phyloP scores from a whole-genome alignment of 2,329 filamentous ascomycete species.

The Raffaelea ambrosiae region DNA sequence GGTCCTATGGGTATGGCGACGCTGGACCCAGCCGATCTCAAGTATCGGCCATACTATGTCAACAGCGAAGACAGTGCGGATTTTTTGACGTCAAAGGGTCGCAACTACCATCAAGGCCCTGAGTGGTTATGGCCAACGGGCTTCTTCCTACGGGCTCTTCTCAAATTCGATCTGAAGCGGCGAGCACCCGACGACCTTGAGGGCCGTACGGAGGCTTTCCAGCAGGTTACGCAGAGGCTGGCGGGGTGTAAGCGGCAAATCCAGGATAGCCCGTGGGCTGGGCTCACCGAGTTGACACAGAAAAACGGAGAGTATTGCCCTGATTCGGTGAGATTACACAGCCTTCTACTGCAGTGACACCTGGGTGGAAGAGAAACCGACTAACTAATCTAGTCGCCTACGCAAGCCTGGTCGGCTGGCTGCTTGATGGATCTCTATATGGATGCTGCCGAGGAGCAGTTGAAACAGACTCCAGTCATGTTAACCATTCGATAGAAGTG shows the following conservation, averaged over 20 bases:
- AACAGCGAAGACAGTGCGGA: slow-evolving; percentile 90
- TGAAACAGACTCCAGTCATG: slow-evolving; percentile 8
- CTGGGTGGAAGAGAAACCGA: slow-evolving; percentile 7
- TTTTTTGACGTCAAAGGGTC: slow-evolving; percentile 85
- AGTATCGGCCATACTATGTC: slow-evolving; percentile 91
- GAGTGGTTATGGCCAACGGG: slow-evolving; percentile 98
- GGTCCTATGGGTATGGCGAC: slow-evolving; percentile 94
- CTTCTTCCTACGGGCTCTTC: slow-evolving; percentile 84
- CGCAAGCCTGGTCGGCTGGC: slow-evolving; percentile 91
- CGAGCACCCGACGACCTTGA: slow-evolving; percentile 47
- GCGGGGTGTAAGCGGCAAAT: slow-evolving; percentile 81
- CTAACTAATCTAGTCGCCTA: slow-evolving; percentile 58
- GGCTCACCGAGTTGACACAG: slow-evolving; percentile 86
- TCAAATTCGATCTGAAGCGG: slow-evolving; percentile 80
- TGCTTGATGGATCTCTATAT: slow-evolving; percentile 95
- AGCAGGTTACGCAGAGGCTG: slow-evolving; percentile 82
- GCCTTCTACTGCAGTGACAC: background rate
- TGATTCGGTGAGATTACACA: slow-evolving; percentile 65
- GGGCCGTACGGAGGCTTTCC: slow-evolving; percentile 78
- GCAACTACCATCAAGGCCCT: slow-evolving; percentile 96
- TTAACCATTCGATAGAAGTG: slow-evolving; percentile 1
- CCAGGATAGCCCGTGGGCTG: slow-evolving; percentile 73
- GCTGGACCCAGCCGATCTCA: slow-evolving; percentile 81
- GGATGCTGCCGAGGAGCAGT: slow-evolving; percentile 61
- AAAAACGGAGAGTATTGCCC: slow-evolving; percentile 74